These are phyloP conservation scores for Periconia macrospinosa DNA, from an alignment of 2,329 filamentous ascomycete species.

Conservation along the genomic window DNA sequence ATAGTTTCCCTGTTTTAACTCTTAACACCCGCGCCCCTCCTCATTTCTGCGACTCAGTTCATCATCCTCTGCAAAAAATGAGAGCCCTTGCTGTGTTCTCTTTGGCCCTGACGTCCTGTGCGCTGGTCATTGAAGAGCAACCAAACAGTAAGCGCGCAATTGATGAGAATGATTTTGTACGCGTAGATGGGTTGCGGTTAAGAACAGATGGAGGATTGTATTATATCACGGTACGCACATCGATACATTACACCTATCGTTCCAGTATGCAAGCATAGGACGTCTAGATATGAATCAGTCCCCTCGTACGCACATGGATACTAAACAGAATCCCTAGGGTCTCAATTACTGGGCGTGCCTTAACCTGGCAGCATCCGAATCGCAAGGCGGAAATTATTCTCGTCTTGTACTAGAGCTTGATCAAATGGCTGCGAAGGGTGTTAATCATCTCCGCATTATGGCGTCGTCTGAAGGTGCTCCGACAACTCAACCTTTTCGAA, in stretches of 20 bases:
- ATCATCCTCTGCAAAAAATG: neutral
- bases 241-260: neutral
- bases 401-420: slow-evolving; percentile 44
- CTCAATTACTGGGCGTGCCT: slow-evolving; percentile 48
- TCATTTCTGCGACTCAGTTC: neutral
- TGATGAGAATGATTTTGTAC: slow-evolving; percentile 38
- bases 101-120: neutral
- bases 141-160: slow-evolving; percentile 11
- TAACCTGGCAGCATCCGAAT: slow-evolving; percentile 41
- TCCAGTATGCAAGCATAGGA: too few species aligned
- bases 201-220: slow-evolving; percentile 33
- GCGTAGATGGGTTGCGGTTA: slow-evolving; percentile 39
- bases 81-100: neutral
- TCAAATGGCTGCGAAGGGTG: slow-evolving; percentile 44
- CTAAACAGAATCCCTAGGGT: slow-evolving; percentile 20
- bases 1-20: too few species aligned
- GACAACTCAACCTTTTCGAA: slow-evolving; percentile 43
- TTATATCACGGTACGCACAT: slow-evolving; percentile 36
- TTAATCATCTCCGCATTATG: slow-evolving; percentile 47
- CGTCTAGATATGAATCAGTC: too few species aligned
- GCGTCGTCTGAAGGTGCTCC: slow-evolving; percentile 43
- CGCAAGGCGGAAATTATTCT: slow-evolving; percentile 40
- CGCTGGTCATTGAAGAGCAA: slow-evolving; percentile 3
- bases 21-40: too few species aligned
- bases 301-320: neutral